Conservation (phyloP, 352 stramenopile species). For the Globisporangium radiosum region DNA sequence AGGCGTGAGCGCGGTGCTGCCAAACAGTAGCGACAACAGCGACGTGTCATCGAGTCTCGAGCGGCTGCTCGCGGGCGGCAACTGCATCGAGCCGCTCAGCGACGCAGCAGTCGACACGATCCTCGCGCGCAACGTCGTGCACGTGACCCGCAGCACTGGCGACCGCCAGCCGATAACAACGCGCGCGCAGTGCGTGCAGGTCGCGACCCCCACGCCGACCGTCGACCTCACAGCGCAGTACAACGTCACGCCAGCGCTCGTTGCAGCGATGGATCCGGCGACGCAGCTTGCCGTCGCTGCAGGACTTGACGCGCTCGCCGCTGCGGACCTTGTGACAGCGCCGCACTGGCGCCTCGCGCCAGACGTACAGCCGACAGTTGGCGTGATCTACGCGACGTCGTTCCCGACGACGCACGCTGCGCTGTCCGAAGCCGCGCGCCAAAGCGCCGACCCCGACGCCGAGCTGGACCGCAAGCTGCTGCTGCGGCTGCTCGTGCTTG, state of each 20-base stretch:
- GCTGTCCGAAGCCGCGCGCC: slow-evolving; percentile 67
- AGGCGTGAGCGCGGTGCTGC: slow-evolving; percentile 88
- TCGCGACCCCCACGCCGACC: slow-evolving; percentile 77
- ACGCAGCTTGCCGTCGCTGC: slow-evolving; percentile 93
- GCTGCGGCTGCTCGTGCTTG: slow-evolving; percentile 93
- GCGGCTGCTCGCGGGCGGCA: slow-evolving; percentile 85
- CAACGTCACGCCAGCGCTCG: slow-evolving; percentile 83
- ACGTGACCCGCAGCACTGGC: slow-evolving; percentile 48
- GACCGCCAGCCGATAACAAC: slow-evolving; percentile 33
- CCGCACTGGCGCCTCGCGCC: slow-evolving; percentile 88
- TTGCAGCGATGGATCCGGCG: slow-evolving; percentile 92
- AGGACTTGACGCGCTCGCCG: slow-evolving; percentile 92
- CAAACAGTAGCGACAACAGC: slow-evolving; percentile 22
- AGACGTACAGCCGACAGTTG: slow-evolving; percentile 78
- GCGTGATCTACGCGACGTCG: slow-evolving; percentile 93
- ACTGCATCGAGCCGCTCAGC: slow-evolving; percentile 84
- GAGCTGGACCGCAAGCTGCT: slow-evolving; percentile 97
- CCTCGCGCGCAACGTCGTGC: slow-evolving; percentile 92
- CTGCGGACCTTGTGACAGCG: slow-evolving; percentile 76
- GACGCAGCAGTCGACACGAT: slow-evolving; percentile 70
- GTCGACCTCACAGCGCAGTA: slow-evolving; percentile 80
- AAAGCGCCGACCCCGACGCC: slow-evolving; percentile 6
- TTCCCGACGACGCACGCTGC: slow-evolving; percentile 94
- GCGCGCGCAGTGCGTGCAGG: slow-evolving; percentile 74
- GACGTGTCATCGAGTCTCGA: slow-evolving; percentile 78